Conservation (phyloP, 495 filamentous ascomycete genomes). For the Cryomyces minteri region DNA sequence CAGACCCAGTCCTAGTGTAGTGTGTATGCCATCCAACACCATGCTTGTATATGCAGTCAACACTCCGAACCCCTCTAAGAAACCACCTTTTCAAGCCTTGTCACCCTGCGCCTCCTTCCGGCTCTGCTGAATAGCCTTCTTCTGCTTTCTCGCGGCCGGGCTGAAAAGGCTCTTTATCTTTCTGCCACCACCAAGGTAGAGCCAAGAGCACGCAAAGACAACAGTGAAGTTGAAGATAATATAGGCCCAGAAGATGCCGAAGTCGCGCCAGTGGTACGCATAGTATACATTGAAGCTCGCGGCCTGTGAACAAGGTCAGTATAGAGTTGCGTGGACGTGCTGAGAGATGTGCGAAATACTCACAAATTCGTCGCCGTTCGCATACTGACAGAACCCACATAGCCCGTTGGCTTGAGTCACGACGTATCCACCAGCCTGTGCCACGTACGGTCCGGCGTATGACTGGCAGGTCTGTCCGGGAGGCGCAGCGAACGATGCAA, state of each 20-base stretch:
- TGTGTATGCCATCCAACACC: no score
- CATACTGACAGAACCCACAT: conserved; percentile 22
- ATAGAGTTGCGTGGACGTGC: neutral
- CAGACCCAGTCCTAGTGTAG: no score
- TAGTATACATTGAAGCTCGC: conserved; percentile 19
- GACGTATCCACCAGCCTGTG: conserved; percentile 18
- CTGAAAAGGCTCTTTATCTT: conserved; percentile 25
- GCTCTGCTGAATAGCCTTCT: conserved; percentile 7
- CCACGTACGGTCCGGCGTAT: conserved; percentile 22
- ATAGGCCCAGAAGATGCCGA: conserved; percentile 15
- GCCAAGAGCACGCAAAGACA: conserved; percentile 10
- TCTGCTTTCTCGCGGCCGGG: conserved; percentile 21
- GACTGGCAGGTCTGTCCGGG: conserved; percentile 28
- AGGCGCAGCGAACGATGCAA: conserved; percentile 33
- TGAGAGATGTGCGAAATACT: neutral
- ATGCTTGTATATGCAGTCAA: no score
- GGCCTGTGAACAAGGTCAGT: neutral
- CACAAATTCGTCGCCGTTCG: conserved; percentile 15
- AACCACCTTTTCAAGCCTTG: neutral
- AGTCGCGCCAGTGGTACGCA: conserved; percentile 16
- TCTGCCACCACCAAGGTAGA: conserved; percentile 30
- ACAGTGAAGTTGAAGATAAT: conserved; percentile 8
- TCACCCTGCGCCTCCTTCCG: neutral
- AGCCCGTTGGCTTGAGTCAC: conserved; percentile 13
- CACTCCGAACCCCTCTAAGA: no score